phyloP scores from a whole-genome alignment of 306 rosid species.

The Leucaena leucocephala region DNA sequence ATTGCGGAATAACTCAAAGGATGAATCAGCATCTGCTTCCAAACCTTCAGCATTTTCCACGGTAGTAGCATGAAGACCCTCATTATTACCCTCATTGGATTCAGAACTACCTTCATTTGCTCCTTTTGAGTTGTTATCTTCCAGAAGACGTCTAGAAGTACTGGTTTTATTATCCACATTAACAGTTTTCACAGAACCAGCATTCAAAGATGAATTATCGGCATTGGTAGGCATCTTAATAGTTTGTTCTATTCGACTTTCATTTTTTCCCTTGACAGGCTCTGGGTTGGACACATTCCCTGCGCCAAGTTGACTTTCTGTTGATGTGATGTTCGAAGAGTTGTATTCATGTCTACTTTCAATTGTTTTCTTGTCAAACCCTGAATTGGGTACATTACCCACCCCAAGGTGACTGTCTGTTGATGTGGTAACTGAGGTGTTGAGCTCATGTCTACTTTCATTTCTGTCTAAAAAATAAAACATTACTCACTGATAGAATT shows the following conservation, averaged over 20 bases:
- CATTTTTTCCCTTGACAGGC: slow-evolving; percentile 42
- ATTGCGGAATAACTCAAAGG: slow-evolving; percentile 82
- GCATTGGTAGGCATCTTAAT: slow-evolving; percentile 55
- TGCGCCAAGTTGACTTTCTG: slow-evolving; percentile 40
- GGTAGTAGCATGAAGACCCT: slow-evolving; percentile 62
- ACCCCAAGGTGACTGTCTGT: slow-evolving; percentile 42
- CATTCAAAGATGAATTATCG: slow-evolving; percentile 51
- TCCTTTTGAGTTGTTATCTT: slow-evolving; percentile 62
- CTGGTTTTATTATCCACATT: slow-evolving; percentile 55
- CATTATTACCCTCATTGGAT: slow-evolving; percentile 50
- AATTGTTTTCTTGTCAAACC: slow-evolving; percentile 40
- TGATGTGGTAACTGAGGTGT: slow-evolving; percentile 47
- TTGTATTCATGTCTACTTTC: slow-evolving; percentile 24
- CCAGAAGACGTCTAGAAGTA: slow-evolving; percentile 76
- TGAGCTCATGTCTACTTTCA: slow-evolving; percentile 46
- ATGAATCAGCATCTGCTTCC: slow-evolving; percentile 88
- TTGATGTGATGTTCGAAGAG: slow-evolving; percentile 38
- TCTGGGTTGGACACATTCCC: slow-evolving; percentile 43
- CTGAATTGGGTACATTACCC: slow-evolving; percentile 40
- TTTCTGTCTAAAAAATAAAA: slow-evolving; percentile 54
- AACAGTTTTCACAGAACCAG: slow-evolving; percentile 46
- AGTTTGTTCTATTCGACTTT: slow-evolving; percentile 47
- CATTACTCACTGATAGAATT: slow-evolving; percentile 27
- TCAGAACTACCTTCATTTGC: slow-evolving; percentile 54
- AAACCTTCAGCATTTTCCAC: slow-evolving; percentile 74